A percentile compares a stretch with the other conserved stretches of the same genome.
phyloP scores from a whole-genome alignment of 805 yeast species.

The Saturnispora mendoncae region DNA sequence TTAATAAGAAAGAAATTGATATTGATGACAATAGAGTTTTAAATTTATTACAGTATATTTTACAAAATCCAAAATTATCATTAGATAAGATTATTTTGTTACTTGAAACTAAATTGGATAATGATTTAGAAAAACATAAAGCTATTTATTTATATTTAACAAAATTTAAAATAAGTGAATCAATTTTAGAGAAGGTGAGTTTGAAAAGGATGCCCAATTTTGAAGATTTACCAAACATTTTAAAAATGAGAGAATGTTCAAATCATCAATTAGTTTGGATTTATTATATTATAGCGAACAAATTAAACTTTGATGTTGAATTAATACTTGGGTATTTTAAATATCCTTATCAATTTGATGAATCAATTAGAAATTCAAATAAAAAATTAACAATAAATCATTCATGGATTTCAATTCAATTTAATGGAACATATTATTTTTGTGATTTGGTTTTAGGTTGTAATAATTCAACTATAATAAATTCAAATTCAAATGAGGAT shows the following conservation, averaged over 20 bases:
- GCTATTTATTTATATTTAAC: slow-evolving; percentile 56
- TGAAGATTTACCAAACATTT: slow-evolving; percentile 21
- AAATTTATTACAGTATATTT: slow-evolving; percentile 33
- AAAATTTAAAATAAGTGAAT: slow-evolving; percentile 40
- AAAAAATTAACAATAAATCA: slow-evolving; percentile 60
- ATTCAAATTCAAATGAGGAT: slow-evolving; percentile 13
- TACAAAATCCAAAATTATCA: slow-evolving; percentile 31
- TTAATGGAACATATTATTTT: slow-evolving; percentile 72
- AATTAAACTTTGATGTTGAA: slow-evolving; percentile 64
- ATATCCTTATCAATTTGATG: slow-evolving; percentile 54
- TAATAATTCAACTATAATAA: background rate
- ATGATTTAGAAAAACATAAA: slow-evolving; percentile 51
- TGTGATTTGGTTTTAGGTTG: background rate
- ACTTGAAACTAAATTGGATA: slow-evolving; percentile 44
- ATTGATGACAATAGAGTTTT: slow-evolving; percentile 4
- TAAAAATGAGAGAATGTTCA: slow-evolving; percentile 24
- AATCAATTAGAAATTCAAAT: slow-evolving; percentile 19
- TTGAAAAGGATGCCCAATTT: slow-evolving; percentile 24
- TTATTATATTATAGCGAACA: slow-evolving; percentile 62
- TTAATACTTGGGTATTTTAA: slow-evolving; percentile 78
- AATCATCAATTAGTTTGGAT: slow-evolving; percentile 65
- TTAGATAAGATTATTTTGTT: slow-evolving; percentile 32
- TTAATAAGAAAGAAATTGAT: slow-evolving; percentile 18
- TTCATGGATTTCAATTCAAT: slow-evolving; percentile 75
- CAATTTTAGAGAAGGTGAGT: slow-evolving; percentile 28